A percentile compares a stretch with the other conserved stretches of the same genome.
Evolutionary conservation across 768 basidiomycete genomes (phyloP).

Genomic region (Lentinula edodes): DNA sequence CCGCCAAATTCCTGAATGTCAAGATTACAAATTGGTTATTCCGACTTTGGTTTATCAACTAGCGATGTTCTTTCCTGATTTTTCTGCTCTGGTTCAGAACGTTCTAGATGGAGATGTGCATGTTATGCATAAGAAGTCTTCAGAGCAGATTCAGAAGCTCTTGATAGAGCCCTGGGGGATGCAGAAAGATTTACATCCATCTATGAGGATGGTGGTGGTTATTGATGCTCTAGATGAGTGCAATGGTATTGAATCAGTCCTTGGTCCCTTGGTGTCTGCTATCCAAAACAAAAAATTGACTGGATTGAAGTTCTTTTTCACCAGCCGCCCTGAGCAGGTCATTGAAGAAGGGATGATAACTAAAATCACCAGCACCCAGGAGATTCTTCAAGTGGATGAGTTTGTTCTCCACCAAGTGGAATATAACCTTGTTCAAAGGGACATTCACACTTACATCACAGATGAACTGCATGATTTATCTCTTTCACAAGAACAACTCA

Average conservation of each 20-base stretch:
- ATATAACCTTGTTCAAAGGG: neutral
- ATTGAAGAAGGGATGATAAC: neutral
- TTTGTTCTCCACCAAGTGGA: neutral
- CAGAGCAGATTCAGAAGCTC: neutral
- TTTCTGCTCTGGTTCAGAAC: neutral
- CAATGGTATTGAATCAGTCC: neutral
- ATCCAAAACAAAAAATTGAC: neutral
- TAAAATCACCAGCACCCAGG: neutral
- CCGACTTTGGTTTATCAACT: conserved; percentile 5
- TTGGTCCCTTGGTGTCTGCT: neutral
- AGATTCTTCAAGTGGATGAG: neutral
- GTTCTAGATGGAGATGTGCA: neutral
- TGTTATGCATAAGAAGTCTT: neutral
- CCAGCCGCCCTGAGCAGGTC: neutral
- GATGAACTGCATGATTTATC: neutral
- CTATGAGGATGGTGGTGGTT: neutral
- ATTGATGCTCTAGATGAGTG: conserved; percentile 6
- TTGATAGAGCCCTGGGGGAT: neutral
- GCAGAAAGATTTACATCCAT: neutral
- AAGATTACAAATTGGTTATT: neutral
- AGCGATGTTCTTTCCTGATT: neutral
- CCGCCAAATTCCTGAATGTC: neutral
- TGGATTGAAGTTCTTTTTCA: neutral
- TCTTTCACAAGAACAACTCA: neutral
- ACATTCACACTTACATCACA: neutral